Conservation (phyloP, 2,329 filamentous ascomycete genomes). For the Fusarium sp. region DNA sequence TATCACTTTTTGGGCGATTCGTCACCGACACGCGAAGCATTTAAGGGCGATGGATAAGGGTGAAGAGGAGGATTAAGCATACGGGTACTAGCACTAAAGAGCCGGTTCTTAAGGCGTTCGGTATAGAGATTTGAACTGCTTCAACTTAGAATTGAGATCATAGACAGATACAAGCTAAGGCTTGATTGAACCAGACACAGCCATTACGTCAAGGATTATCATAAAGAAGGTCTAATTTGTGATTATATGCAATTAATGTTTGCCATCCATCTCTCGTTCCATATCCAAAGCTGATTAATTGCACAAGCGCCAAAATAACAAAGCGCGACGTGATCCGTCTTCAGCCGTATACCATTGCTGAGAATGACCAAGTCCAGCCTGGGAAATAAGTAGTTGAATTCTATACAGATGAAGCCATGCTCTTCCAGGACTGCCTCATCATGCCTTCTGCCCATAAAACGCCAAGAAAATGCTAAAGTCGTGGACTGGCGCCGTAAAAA, state of each 20-base stretch:
- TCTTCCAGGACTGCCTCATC: slow-evolving; percentile 18
- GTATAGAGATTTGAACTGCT: background rate
- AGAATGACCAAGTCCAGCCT: slow-evolving; percentile 15
- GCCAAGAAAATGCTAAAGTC: slow-evolving; percentile 44
- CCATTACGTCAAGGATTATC: background rate
- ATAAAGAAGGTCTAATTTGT: slow-evolving; percentile 29
- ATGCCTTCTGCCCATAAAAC: slow-evolving; percentile 44
- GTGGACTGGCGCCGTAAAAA: slow-evolving; percentile 24
- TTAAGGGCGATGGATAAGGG: slow-evolving; percentile 53
- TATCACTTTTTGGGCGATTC: slow-evolving; percentile 78
- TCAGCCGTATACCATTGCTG: slow-evolving; percentile 27
- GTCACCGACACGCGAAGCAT: slow-evolving; percentile 61
- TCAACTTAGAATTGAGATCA: background rate
- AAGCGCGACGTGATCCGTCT: slow-evolving; percentile 28
- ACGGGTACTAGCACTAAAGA: background rate
- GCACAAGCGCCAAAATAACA: slow-evolving; percentile 15
- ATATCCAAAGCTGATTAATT: slow-evolving; percentile 24
- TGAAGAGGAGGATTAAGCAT: slow-evolving; percentile 52
- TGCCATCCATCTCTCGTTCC: slow-evolving; percentile 19
- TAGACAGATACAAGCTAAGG: slow-evolving; percentile 8
- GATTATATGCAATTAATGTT: slow-evolving; percentile 33
- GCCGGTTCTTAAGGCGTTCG: slow-evolving; percentile 8
- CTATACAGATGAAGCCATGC: slow-evolving; percentile 11
- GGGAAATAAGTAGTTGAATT: slow-evolving; percentile 7
- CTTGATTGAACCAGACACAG: background rate